Evolutionary conservation across 2,329 filamentous ascomycete genomes (phyloP).

Genomic region (Coniella vitis): DNA sequence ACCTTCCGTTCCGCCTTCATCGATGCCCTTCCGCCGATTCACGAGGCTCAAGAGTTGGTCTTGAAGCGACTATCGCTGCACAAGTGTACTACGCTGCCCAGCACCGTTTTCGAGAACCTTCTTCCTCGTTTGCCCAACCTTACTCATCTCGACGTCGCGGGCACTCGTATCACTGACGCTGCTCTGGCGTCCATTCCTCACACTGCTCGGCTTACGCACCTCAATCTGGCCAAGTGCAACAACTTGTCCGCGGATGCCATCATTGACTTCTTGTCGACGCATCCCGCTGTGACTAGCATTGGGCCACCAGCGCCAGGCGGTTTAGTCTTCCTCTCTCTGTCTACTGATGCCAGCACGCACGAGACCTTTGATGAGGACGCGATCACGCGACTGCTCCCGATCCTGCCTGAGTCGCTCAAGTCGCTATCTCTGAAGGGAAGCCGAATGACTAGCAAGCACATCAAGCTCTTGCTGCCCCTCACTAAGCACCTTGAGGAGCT

Average conservation of each 20-base stretch:
- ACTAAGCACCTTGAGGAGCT: constrained; percentile 72
- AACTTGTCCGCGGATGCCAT: constrained; percentile 59
- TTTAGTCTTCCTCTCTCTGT: constrained; percentile 66
- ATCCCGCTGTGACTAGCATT: constrained; percentile 57
- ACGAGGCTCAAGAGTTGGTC: constrained; percentile 45
- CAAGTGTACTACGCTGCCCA: constrained; percentile 66
- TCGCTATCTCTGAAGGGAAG: constrained; percentile 73
- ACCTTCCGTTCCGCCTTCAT: constrained; percentile 61
- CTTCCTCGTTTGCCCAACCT: constrained; percentile 63
- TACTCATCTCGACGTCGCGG: constrained; percentile 74
- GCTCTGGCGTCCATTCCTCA: constrained; percentile 64
- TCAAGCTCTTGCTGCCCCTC: constrained; percentile 56
- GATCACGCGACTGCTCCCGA: constrained; percentile 56
- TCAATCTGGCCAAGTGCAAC: constrained; percentile 72
- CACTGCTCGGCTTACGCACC: constrained; percentile 67
- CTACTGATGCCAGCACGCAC: constrained; percentile 65
- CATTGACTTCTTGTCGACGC: constrained; percentile 62
- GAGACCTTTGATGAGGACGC: constrained; percentile 63
- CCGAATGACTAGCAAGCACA: constrained; percentile 58
- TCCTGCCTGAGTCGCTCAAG: constrained; percentile 59
- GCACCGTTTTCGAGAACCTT: constrained; percentile 59
- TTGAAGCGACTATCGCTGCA: constrained; percentile 68
- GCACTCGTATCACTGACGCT: constrained; percentile 66
- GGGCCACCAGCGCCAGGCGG: constrained; percentile 60
- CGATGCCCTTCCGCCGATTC: constrained; percentile 39